These are phyloP conservation scores for Suillus spraguei DNA, from an alignment of 768 basidiomycete species.

Conservation along the genomic window DNA sequence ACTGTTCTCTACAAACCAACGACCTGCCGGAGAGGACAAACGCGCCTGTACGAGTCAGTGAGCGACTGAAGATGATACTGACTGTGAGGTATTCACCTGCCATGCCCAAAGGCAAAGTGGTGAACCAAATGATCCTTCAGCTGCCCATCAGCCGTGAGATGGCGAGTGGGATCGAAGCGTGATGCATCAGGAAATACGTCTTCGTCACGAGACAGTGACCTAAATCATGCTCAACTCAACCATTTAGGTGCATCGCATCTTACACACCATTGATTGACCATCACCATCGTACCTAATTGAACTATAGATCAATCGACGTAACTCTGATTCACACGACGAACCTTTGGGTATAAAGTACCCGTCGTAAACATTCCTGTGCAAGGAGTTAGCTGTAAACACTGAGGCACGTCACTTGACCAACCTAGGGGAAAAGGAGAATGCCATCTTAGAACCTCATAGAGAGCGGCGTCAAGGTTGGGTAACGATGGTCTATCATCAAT, in stretches of 20 bases:
- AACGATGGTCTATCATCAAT: slow-evolving; percentile 13
- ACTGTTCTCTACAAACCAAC: no score
- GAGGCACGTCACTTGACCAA: neutral
- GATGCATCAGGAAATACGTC: slow-evolving; percentile 5
- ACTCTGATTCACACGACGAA: neutral
- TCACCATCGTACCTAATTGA: slow-evolving; percentile 22
- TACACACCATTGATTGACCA: slow-evolving; percentile 26
- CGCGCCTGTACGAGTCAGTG: neutral
- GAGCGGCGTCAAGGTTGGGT: slow-evolving; percentile 15
- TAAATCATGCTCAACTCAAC: neutral
- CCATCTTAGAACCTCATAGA: slow-evolving; percentile 14
- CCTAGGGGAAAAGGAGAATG: no score
- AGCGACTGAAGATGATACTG: neutral
- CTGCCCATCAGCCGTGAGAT: slow-evolving; percentile 6
- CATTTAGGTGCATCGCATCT: no score
- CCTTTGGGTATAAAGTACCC: slow-evolving; percentile 55
- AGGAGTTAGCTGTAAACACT: neutral
- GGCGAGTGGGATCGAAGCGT: slow-evolving; percentile 10
- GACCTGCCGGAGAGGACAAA: no score
- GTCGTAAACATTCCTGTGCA: slow-evolving; percentile 31
- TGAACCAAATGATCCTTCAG: neutral
- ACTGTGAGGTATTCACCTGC: neutral
- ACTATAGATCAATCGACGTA: no score
- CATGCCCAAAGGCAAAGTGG: slow-evolving; percentile 6
- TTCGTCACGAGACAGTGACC: slow-evolving; percentile 7